A percentile compares a stretch with the other conserved stretches of the same genome.
Evolutionary conservation across 2,329 filamentous ascomycete genomes (phyloP).

Genomic region (Aureobasidium vineae): DNA sequence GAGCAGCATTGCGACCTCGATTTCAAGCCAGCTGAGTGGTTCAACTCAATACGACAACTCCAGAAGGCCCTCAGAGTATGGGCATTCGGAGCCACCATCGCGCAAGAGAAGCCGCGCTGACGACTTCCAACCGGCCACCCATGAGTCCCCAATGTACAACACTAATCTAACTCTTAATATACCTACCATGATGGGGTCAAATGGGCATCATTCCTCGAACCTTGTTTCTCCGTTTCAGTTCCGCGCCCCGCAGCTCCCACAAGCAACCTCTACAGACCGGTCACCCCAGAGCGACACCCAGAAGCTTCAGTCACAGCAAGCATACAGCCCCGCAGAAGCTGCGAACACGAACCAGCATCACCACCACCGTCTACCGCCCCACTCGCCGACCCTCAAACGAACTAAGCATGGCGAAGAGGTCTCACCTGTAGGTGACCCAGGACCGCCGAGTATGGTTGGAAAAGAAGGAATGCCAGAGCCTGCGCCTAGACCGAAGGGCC

Average conservation of each 20-base stretch:
- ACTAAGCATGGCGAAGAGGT: conserved; percentile 53
- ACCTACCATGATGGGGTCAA: not conserved
- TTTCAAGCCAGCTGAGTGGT: conserved; percentile 2
- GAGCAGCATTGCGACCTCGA: not conserved
- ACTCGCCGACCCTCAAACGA: conserved; percentile 64
- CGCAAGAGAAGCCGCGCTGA: conserved; percentile 24
- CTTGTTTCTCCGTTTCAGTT: conserved; percentile 11
- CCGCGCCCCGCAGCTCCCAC: conserved; percentile 1
- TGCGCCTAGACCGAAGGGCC: conserved; percentile 75
- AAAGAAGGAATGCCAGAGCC: conserved; percentile 83
- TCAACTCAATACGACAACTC: conserved; percentile 7
- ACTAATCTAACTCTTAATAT: not conserved
- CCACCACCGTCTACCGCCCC: conserved; percentile 76
- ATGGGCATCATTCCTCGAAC: not conserved
- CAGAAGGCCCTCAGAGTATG: not conserved
- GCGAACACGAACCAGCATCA: conserved; percentile 56
- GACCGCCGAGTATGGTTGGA: conserved; percentile 81
- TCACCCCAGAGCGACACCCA: not conserved
- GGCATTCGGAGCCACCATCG: not conserved
- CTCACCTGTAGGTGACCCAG: conserved; percentile 46
- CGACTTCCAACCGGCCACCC: not conserved
- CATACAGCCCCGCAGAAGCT: not conserved
- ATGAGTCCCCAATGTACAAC: not conserved
- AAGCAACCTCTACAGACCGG: not conserved
- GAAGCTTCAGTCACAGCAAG: not conserved